phyloP scores from a whole-genome alignment of 441 rosid species.

The Manihot esculenta region DNA sequence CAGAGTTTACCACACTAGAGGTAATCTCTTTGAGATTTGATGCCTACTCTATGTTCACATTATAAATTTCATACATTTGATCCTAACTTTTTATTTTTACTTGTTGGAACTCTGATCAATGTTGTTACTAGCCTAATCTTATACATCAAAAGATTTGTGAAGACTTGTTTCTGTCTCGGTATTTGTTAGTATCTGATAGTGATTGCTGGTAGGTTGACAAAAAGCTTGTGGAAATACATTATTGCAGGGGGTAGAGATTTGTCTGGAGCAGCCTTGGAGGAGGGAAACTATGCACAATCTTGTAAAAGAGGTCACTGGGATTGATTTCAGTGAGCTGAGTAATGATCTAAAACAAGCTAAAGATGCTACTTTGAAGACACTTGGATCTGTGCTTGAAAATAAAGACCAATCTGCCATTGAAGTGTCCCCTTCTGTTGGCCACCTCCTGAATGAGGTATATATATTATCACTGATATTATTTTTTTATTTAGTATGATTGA shows the following conservation, averaged over 20 bases:
- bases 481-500: too few relatives aligned
- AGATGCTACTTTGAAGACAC: slow-evolving; percentile 53
- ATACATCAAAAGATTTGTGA: neutral
- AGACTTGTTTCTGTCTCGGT: slow-evolving; percentile 1
- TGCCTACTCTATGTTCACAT: slow-evolving; percentile 1
- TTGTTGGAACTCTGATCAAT: slow-evolving; percentile 26
- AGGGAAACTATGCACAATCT: slow-evolving; percentile 97
- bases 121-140: slow-evolving; percentile 36
- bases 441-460: slow-evolving; percentile 82
- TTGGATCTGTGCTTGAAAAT: slow-evolving; percentile 54
- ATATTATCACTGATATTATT: neutral
- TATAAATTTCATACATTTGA: neutral
- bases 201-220: slow-evolving; percentile 11
- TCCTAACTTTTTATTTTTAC: neutral
- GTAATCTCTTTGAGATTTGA: slow-evolving; percentile 36
- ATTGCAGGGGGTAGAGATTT: slow-evolving; percentile 75
- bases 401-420: slow-evolving; percentile 71
- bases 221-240: slow-evolving; percentile 24
- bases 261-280: slow-evolving; percentile 89
- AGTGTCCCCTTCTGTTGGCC: slow-evolving; percentile 75
- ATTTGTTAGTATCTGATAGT: neutral
- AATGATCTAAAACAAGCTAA: slow-evolving; percentile 64
- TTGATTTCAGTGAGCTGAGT: slow-evolving; percentile 59
- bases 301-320: slow-evolving; percentile 73
- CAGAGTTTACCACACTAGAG: slow-evolving; percentile 99